Evolutionary conservation across 2,329 filamentous ascomycete genomes (phyloP), one percentile per base, ranked within the genome.

Genomic region (Ustulina deusta): DNA sequence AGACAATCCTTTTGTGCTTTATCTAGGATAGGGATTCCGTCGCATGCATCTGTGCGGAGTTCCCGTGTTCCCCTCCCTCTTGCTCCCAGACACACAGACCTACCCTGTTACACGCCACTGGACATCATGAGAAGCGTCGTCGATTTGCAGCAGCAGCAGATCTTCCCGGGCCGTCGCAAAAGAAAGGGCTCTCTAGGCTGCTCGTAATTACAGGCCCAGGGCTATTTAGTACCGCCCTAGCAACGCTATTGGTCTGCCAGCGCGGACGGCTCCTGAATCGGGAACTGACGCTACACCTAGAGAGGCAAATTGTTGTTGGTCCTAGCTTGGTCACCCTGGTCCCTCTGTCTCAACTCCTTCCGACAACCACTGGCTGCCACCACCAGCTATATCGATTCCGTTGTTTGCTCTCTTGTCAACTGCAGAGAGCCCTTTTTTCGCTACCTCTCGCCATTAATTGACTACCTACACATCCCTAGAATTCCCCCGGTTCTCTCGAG

Each of bases 241-340:
- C 34, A 32, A 54, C 57, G 11, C 49, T 11, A 68, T 70, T 70
- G 68, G 68, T 40, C 57, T 27, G 13, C 52, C 13, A 11, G 17
- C 40, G n/a, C 27, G 27, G 29, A 59, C 20, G 22, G 13, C 29
- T 65, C 51, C 65, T 65, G 42, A 42, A 70, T 69, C 44, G 56
- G 66, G 69, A 57, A 61, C 40, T 25, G 27, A 51, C 65, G 52
- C 73, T 73, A 75, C 62, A 56, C 74, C 74, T 55, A 69, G 65
- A 75, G 73, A 58, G 74, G 75, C 38, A 76, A 58, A 69, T 63
- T 77, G 73, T 77, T 76, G 68, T 71, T 77, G 75, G 74, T 70
- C 74, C 74, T 73, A 76, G 74, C 75, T 75, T 69, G 55, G 49
- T 22, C 59, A 63, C 66, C 67, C 66, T 62, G 62, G 38, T 9